Evolutionary conservation across 2,329 filamentous ascomycete genomes (phyloP).

Genomic region (Penicillium hesseltinei): DNA sequence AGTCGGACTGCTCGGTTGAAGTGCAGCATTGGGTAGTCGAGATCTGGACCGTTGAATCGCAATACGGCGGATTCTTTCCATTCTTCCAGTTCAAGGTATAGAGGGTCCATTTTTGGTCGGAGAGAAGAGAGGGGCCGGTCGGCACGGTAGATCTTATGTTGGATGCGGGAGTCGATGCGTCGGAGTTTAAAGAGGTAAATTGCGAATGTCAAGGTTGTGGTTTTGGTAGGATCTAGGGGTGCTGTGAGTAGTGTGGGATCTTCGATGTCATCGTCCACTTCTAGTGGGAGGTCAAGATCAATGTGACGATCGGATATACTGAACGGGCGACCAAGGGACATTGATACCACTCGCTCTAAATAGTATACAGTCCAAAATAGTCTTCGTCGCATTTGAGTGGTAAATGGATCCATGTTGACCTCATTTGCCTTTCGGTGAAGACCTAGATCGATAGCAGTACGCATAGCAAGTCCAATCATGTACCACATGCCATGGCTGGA

Average conservation of each 20-base stretch:
- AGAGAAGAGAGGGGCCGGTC: slow-evolving; percentile 48
- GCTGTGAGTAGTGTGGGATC: slow-evolving; percentile 36
- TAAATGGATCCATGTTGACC: slow-evolving; percentile 41
- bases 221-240: slow-evolving; percentile 28
- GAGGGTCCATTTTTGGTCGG: slow-evolving; percentile 48
- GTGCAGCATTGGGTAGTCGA: slow-evolving; percentile 51
- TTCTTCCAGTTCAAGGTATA: slow-evolving; percentile 48
- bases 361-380: slow-evolving; percentile 56
- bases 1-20: slow-evolving; percentile 53
- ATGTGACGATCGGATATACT: slow-evolving; percentile 54
- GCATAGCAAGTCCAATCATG: slow-evolving; percentile 55
- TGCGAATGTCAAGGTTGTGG: slow-evolving; percentile 43
- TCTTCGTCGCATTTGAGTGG: slow-evolving; percentile 47
- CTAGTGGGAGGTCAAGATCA: slow-evolving; percentile 49
- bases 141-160: slow-evolving; percentile 53
- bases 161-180: slow-evolving; percentile 50
- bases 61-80: slow-evolving; percentile 45
- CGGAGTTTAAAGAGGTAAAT: slow-evolving; percentile 49
- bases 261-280: slow-evolving; percentile 44
- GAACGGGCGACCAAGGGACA: slow-evolving; percentile 52
- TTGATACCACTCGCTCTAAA: slow-evolving; percentile 50
- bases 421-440: slow-evolving; percentile 51
- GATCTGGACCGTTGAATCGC: slow-evolving; percentile 38
- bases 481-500: slow-evolving; percentile 55
- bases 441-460: slow-evolving; percentile 53